These are phyloP conservation scores for Fraxinus americana DNA, from an alignment of 257 asterid genomes.

Conservation along the genomic window DNA sequence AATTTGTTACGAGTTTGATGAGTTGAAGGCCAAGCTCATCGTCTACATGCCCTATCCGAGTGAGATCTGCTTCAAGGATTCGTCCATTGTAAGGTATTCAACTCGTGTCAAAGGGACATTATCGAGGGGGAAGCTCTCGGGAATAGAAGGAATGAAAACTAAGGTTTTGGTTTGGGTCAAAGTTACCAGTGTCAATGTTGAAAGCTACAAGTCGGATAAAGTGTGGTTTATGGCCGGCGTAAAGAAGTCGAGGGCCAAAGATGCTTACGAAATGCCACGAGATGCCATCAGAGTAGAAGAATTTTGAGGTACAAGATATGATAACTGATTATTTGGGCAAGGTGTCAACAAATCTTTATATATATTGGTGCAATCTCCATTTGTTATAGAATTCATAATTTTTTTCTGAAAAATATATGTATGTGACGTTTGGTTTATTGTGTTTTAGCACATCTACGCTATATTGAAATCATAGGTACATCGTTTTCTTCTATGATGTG, in stretches of 20 bases:
- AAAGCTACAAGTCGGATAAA: slow-evolving; percentile 79
- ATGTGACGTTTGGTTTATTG: not conserved
- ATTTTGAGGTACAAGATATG: slow-evolving; percentile 40
- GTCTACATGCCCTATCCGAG: slow-evolving; percentile 72
- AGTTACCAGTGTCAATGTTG: slow-evolving; percentile 59
- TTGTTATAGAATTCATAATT: not conserved
- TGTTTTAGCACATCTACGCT: not conserved
- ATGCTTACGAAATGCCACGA: slow-evolving; percentile 69
- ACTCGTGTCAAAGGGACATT: slow-evolving; percentile 76
- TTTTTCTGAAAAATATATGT: not conserved
- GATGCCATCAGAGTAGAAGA: slow-evolving; percentile 66
- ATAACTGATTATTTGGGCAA: not conserved
- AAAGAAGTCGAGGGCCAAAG: slow-evolving; percentile 82
- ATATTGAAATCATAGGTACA: not conserved
- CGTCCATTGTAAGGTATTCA: slow-evolving; percentile 64
- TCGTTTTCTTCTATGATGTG: not conserved
- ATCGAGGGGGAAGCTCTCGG: slow-evolving; percentile 78
- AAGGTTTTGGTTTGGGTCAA: slow-evolving; percentile 93
- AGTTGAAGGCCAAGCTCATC: slow-evolving; percentile 57
- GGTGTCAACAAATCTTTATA: slow-evolving; percentile 2
- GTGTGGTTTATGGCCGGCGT: slow-evolving; percentile 92
- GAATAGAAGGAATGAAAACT: slow-evolving; percentile 89
- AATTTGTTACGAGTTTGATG: slow-evolving; percentile 78
- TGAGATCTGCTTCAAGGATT: slow-evolving; percentile 90
- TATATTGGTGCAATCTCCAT: not conserved